Conservation (phyloP, 345 rosid species). For the Gossypium turneri region DNA sequence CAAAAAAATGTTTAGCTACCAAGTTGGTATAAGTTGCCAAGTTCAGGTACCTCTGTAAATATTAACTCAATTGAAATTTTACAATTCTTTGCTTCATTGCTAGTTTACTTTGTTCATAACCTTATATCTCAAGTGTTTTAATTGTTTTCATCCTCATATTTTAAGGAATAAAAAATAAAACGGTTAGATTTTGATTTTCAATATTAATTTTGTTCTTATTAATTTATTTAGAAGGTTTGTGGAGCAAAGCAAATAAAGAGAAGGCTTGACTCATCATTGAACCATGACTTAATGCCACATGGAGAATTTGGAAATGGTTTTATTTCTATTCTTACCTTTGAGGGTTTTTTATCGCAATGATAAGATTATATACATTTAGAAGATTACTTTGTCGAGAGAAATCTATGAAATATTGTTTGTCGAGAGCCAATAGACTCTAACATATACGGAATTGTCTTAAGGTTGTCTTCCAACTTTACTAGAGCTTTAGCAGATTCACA, state of each 20-base stretch:
- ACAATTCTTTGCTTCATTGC: slow-evolving; percentile 34
- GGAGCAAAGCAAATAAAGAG: slow-evolving; percentile 22
- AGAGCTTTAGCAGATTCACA: too few relatives aligned
- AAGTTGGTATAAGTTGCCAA: too few relatives aligned
- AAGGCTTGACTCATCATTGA: slow-evolving; percentile 27
- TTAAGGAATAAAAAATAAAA: background rate
- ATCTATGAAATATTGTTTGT: too few relatives aligned
- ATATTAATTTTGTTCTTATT: background rate
- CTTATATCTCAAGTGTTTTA: slow-evolving; percentile 41
- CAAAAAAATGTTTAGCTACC: too few relatives aligned
- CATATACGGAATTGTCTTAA: too few relatives aligned
- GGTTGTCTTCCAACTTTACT: too few relatives aligned
- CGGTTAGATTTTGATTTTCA: background rate
- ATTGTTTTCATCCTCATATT: background rate
- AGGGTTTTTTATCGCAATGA: slow-evolving; percentile 24
- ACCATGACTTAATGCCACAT: slow-evolving; percentile 24
- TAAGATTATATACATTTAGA: too few relatives aligned
- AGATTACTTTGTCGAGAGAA: too few relatives aligned
- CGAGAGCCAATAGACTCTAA: too few relatives aligned
- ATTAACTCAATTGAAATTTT: too few relatives aligned
- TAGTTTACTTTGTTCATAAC: slow-evolving; percentile 37
- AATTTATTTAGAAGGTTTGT: background rate
- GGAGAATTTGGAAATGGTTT: slow-evolving; percentile 51
- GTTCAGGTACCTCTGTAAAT: too few relatives aligned
- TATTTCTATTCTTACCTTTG: slow-evolving; percentile 45